Evolutionary conservation across 2,329 filamentous ascomycete genomes (phyloP).

Genomic region (Talaromyces verruculosus): DNA sequence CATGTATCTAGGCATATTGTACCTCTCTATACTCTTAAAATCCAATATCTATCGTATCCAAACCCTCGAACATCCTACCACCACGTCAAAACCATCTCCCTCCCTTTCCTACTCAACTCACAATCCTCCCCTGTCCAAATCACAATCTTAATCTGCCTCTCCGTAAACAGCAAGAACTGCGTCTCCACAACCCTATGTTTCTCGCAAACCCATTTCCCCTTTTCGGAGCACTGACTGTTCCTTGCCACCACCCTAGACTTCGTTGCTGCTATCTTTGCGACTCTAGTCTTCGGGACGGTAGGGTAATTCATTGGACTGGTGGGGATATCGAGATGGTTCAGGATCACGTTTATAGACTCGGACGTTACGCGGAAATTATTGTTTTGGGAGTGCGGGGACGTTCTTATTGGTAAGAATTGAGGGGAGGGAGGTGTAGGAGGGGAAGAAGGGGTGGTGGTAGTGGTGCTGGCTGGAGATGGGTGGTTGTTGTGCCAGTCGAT

Average conservation of each 20-base stretch:
- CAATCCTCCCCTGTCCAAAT: conserved; percentile 20
- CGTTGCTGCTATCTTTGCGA: not conserved
- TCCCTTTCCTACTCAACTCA: conserved; percentile 10
- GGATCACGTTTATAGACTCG: not conserved
- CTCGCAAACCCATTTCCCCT: conserved; percentile 18
- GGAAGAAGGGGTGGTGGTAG: not conserved
- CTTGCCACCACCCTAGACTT: not conserved
- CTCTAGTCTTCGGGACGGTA: not conserved
- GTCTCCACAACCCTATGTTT: conserved; percentile 13
- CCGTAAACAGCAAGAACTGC: conserved; percentile 16
- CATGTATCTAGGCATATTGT: not conserved
- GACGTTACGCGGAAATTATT: not conserved
- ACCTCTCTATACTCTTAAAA: not conserved
- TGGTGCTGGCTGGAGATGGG: not conserved
- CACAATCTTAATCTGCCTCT: conserved; percentile 17
- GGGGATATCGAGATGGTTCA: not conserved
- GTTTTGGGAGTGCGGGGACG: not conserved
- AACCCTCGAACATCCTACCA: conserved; percentile 5
- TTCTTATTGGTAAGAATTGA: not conserved
- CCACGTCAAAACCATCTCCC: conserved; percentile 16
- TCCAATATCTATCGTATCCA: not conserved
- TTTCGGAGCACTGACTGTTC: conserved; percentile 10
- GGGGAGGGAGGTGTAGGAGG: not conserved
- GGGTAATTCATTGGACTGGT: not conserved
- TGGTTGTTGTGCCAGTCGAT: not conserved